phyloP scores from a whole-genome alignment of 2,329 filamentous ascomycete species.

The Paraphoma sp. region DNA sequence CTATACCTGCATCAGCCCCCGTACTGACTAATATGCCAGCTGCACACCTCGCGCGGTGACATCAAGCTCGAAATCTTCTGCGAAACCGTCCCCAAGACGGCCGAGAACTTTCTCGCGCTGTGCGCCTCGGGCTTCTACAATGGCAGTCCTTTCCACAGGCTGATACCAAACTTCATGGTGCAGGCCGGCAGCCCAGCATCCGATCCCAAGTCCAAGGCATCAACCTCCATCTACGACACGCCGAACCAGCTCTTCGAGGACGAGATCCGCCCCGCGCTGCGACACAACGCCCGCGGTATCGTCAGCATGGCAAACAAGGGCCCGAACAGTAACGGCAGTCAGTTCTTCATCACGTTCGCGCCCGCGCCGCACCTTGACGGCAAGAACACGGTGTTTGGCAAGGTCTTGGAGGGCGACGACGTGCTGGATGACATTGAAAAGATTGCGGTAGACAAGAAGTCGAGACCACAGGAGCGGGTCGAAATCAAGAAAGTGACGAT shows the following conservation, averaged over 20 bases:
- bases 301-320: slow-evolving; percentile 83
- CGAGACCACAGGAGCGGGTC: slow-evolving; percentile 70
- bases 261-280: slow-evolving; percentile 75
- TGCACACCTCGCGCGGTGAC: slow-evolving; percentile 88
- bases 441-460: slow-evolving; percentile 79
- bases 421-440: slow-evolving; percentile 76
- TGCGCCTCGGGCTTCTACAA: slow-evolving; percentile 82
- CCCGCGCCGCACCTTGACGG: slow-evolving; percentile 82
- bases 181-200: slow-evolving; percentile 70
- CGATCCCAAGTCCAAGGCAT: slow-evolving; percentile 65
- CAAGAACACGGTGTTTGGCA: slow-evolving; percentile 83
- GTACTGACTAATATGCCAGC: slow-evolving; percentile 36
- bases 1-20: neutral
- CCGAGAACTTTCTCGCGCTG: slow-evolving; percentile 89
- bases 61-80: slow-evolving; percentile 97
- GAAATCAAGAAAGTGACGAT: slow-evolving; percentile 74
- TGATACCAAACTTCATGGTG: slow-evolving; percentile 82
- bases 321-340: slow-evolving; percentile 74
- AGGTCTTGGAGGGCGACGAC: slow-evolving; percentile 65
- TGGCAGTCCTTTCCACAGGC: slow-evolving; percentile 76
- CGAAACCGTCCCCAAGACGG: slow-evolving; percentile 90
- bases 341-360: slow-evolving; percentile 83
- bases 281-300: slow-evolving; percentile 72
- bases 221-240: slow-evolving; percentile 71
- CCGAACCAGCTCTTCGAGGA: slow-evolving; percentile 70